Percentiles rank a stretch among this genome's conserved stretches.
Evolutionary conservation across 345 rosid species (phyloP).

Genomic region (Eucalyptus caleyi): DNA sequence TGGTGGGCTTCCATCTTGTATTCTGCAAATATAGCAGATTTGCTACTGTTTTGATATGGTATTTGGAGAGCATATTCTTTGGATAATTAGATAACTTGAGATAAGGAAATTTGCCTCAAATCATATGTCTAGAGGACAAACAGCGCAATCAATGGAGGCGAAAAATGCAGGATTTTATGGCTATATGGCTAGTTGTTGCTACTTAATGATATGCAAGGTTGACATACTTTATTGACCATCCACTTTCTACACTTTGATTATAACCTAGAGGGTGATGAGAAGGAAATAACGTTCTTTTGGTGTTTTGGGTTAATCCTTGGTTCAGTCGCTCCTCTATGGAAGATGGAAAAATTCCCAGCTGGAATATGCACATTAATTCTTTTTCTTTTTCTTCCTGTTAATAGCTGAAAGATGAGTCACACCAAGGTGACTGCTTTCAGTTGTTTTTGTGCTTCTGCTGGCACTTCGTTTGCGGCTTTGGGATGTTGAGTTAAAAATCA

Average conservation of each 20-base stretch:
- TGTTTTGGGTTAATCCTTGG: neutral
- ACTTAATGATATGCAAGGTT: neutral
- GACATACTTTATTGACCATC: neutral
- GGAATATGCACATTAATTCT: neutral
- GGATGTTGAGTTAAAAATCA: neutral
- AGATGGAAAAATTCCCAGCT: neutral
- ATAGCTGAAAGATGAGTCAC: neutral
- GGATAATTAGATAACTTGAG: neutral
- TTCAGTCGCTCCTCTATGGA: neutral
- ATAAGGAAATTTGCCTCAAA: neutral
- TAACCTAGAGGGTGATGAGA: neutral
- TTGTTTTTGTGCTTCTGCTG: neutral
- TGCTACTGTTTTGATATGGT: neutral
- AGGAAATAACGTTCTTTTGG: neutral
- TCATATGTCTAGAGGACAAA: neutral
- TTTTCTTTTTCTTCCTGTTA: neutral
- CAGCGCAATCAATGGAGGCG: neutral
- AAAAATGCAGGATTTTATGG: neutral
- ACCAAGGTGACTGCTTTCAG: neutral
- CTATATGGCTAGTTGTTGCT: neutral
- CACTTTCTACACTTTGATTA: neutral
- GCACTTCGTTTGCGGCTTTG: neutral
- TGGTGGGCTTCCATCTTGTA: neutral
- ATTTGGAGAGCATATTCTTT: neutral
- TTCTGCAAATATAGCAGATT: neutral